Conservation (phyloP, 257 asterid species). For the Fraxinus anomala region DNA sequence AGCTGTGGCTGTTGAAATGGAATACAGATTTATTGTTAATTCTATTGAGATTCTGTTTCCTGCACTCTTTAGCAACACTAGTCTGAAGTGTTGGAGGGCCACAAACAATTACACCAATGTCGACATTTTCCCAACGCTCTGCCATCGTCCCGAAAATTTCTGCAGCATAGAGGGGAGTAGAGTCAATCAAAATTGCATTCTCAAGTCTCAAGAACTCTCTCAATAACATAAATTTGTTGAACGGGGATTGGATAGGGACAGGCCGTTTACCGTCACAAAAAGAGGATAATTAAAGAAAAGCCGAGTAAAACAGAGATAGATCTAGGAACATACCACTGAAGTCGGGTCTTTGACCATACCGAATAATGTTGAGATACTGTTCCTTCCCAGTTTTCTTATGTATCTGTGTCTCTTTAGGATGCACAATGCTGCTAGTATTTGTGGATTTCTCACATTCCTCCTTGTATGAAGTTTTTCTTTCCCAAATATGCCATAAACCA, state of each 20-base stretch:
- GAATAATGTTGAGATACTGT: constrained; percentile 35
- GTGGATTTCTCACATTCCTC: constrained; percentile 20
- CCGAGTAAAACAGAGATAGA: background rate
- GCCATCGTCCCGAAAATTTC: constrained; percentile 55
- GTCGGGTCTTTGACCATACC: constrained; percentile 74
- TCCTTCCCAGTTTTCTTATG: constrained; percentile 32
- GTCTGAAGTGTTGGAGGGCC: constrained; percentile 75
- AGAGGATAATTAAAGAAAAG: background rate
- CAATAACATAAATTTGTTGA: background rate
- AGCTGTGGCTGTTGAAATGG: constrained; percentile 91
- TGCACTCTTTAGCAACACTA: constrained; percentile 74
- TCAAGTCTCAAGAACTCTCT: background rate
- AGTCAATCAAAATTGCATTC: background rate
- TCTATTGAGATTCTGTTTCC: constrained; percentile 54
- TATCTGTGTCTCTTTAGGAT: constrained; percentile 8
- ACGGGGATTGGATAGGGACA: background rate
- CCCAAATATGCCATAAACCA: constrained; percentile 74
- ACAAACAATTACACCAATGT: constrained; percentile 72
- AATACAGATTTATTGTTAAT: constrained; percentile 49
- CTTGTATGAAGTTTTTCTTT: constrained; percentile 34
- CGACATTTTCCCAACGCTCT: constrained; percentile 69
- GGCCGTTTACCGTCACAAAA: background rate
- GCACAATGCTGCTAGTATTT: constrained; percentile 21
- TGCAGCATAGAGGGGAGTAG: constrained; percentile 27
- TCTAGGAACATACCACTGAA: constrained; percentile 51